Base-by-base conservation (phyloP, 805 yeast species). In the Ogataea wickerhamii region DNA sequence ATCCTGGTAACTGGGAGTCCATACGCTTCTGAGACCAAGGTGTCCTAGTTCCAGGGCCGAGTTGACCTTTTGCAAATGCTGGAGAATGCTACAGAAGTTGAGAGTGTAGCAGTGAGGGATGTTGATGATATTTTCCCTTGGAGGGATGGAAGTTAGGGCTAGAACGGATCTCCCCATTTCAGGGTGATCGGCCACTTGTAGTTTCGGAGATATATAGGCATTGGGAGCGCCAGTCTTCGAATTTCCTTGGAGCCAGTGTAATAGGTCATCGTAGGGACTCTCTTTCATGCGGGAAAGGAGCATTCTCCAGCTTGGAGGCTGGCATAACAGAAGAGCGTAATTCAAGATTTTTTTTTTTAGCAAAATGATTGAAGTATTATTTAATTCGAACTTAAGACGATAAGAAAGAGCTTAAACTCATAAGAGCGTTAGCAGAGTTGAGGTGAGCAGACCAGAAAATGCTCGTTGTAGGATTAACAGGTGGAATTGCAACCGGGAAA, bases 401-500 rank as follows among this genome's bases (percentile, higher is more conserved):
- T n/a, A n/a, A n/a, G n/a, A n/a, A n/a, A n/a, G n/a, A n/a, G n/a
- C n/a, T n/a, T n/a, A n/a, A n/a, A n/a, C n/a, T n/a, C n/a, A n/a
- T n/a, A n/a, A n/a, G n/a, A n/a, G n/a, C n/a, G n/a, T n/a, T n/a
- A n/a, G n/a, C n/a, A n/a, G n/a, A n/a, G n/a, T n/a, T n/a, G n/a
- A 22, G 12, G 12, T 22, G 11, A 22, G 12, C 25, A 22, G 25
- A 22, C 25, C 8, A 22, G 14, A 25, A 11, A 32, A 91, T 93
- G 98, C 73, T 93, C 31, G 73, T 93, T 22, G 74, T 93, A 5
- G 99, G 99, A 1, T 73, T 93, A n/a, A 93, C 98, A 0, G 99
- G 99, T 2, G 96, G 97, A 2, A 93, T 93, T 34, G 96, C 96
- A 4, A 74, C 93, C n/a, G 99, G 99, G 3, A 93, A 93, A 55